Percentiles rank a stretch among this genome's conserved stretches.
Conservation (phyloP, 306 rosid genomes). For the Castanea sativa region DNA sequence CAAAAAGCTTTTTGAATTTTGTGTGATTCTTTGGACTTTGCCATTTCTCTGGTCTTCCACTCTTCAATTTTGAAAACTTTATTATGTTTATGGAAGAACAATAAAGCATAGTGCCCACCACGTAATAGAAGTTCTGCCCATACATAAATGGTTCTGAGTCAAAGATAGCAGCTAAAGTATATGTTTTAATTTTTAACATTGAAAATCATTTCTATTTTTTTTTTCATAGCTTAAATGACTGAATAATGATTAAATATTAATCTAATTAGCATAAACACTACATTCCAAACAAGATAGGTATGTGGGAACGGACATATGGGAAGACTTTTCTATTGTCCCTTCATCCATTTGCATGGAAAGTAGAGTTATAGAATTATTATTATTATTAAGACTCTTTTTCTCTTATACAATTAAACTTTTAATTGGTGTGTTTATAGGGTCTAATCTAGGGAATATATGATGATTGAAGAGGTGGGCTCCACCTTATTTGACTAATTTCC, state of each 20-base stretch:
- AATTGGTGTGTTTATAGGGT: background rate
- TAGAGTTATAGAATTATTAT: background rate
- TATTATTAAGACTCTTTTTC: background rate
- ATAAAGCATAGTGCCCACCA: background rate
- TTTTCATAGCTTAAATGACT: background rate
- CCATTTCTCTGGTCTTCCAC: background rate
- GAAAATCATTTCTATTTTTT: background rate
- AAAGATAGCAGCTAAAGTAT: background rate
- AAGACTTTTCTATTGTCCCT: background rate
- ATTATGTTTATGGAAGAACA: background rate
- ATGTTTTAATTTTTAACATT: background rate
- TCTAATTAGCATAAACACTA: too few relatives aligned
- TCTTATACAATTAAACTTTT: background rate
- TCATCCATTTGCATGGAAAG: background rate
- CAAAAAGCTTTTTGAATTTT: background rate
- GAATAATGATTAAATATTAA: background rate
- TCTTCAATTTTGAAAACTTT: background rate
- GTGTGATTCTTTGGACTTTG: background rate
- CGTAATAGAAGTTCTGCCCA: background rate
- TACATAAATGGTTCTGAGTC: background rate
- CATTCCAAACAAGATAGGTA: too few relatives aligned
- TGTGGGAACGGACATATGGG: background rate
- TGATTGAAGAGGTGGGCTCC: slow-evolving; percentile 6
- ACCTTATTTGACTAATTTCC: background rate
- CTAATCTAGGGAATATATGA: slow-evolving; percentile 3